Evolutionary conservation across 2,329 filamentous ascomycete genomes (phyloP), one percentile per base, ranked within the genome.

Genomic region (Mollisia scopiformis): DNA sequence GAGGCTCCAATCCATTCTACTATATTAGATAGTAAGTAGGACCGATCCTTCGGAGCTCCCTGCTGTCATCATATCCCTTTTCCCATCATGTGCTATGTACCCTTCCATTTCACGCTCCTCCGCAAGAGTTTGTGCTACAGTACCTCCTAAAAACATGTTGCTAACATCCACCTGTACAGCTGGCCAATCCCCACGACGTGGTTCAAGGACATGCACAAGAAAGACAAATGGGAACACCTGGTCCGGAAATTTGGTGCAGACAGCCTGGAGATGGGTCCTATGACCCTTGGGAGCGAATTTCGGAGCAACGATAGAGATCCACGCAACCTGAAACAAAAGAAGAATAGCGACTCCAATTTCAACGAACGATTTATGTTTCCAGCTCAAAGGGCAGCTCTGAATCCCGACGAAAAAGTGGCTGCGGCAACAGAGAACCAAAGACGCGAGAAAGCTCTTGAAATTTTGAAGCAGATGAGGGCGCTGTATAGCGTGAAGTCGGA

Each of bases 111-210:
- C n/a, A n/a, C n/a, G n/a, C n/a, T n/a, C n/a, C n/a, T n/a, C n/a
- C n/a, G n/a, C n/a, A n/a, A n/a, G n/a, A n/a, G n/a, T n/a, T n/a
- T n/a, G n/a, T n/a, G n/a, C n/a, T n/a, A n/a, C n/a, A n/a, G n/a
- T n/a, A n/a, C n/a, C n/a, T n/a, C n/a, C n/a, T n/a, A n/a, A n/a
- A n/a, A n/a, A n/a, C n/a, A n/a, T n/a, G n/a, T n/a, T n/a, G n/a
- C n/a, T n/a, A n/a, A n/a, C n/a, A n/a, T n/a, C n/a, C n/a, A n/a
- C n/a, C n/a, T n/a, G n/a, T n/a, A n/a, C n/a, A n/a, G n/a, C 57
- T 49, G 53, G 27, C 57, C 57, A 10, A 21, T 59, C 16, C 50
- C 57, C 13, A 59, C 39, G 6, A 33, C 35, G 13, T 59, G 57
- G 57, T 19, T 41, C 13, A 41, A 35, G 11, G 49, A 33, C 16